Evolutionary conservation across 164 flowering plant genomes (phyloP), one percentile per base, ranked within the genome.

Genomic region (Nymphaea thermarum): DNA sequence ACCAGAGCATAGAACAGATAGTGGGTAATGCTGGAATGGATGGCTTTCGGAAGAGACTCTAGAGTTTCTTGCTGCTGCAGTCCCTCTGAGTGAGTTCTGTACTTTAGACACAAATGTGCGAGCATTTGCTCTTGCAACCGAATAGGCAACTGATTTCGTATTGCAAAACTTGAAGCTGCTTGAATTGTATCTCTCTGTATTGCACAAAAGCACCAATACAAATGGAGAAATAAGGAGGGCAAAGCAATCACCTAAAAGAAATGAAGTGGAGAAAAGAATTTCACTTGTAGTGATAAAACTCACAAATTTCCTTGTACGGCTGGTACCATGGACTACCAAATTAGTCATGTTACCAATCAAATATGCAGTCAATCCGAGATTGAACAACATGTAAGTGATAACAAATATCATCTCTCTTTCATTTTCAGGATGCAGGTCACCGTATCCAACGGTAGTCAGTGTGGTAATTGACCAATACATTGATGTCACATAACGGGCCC

Each of bases 331-430:
- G 74, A 92, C 99, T 43, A 95, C 97, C 81, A 95, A 79, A 78
- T 90, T 92, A 75, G 99, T 95, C 99, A 95, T 92, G 75, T 95
- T 95, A 44, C 99, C 99, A 61, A 92, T 92, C 75, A 95, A 68
- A 71, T 95, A 95, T 45, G 99, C 85, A 2, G 94, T 92, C 78
- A 95, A 78, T 41, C 99, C 99, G 43, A 95, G 87, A 77, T 92
- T 92, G 82, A 95, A 92, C 62, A 91, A 82, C 99, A 95, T 95
- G 75, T 82, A 95, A 75, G 83, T 83, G 57, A 82, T 92, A 75
- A 82, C 87, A 72, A 90, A 92, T 64, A 90, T 65, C 98, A 92
- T 95, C 75, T 95, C 99, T 78, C 78, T 70, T 18, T 83, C 76
- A 67, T 87, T 95, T 66, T 78, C 78, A 12, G 98, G 82, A 77